Conservation (phyloP, 176 grass and related monocot species). For the Cenchrus purpureus region DNA sequence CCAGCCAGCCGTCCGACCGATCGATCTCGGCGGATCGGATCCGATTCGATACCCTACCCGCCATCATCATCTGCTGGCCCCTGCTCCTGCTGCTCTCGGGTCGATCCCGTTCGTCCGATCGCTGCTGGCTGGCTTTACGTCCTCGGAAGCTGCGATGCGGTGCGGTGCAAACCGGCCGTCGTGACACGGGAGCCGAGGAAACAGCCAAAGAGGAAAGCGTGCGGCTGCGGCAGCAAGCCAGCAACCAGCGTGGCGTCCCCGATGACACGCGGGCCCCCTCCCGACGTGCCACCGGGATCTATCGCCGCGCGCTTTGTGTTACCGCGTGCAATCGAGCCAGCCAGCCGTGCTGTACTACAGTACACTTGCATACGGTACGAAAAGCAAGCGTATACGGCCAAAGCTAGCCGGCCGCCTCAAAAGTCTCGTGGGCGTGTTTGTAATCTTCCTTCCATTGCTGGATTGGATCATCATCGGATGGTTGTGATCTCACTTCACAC, state of each 20-base stretch:
- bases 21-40: conserved; percentile 26
- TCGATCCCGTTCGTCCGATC: background rate
- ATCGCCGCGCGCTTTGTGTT: background rate
- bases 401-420: background rate
- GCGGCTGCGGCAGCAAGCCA: background rate
- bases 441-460: too few relatives aligned
- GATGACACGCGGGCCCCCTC: background rate
- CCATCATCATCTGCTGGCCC: background rate
- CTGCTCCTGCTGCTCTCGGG: background rate
- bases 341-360: too few relatives aligned
- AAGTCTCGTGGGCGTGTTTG: background rate
- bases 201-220: background rate
- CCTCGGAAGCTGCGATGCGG: conserved; percentile 8
- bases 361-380: background rate
- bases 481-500: background rate
- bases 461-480: background rate
- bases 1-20: background rate
- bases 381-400: background rate
- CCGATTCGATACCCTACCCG: background rate
- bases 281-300: background rate
- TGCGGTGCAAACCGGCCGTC: too few relatives aligned
- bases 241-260: background rate
- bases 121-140: background rate
- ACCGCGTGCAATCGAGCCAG: background rate
- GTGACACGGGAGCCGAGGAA: background rate